These are phyloP conservation scores for Lichenothelia convexa DNA, from an alignment of 495 filamentous ascomycete species.

Conservation along the genomic window DNA sequence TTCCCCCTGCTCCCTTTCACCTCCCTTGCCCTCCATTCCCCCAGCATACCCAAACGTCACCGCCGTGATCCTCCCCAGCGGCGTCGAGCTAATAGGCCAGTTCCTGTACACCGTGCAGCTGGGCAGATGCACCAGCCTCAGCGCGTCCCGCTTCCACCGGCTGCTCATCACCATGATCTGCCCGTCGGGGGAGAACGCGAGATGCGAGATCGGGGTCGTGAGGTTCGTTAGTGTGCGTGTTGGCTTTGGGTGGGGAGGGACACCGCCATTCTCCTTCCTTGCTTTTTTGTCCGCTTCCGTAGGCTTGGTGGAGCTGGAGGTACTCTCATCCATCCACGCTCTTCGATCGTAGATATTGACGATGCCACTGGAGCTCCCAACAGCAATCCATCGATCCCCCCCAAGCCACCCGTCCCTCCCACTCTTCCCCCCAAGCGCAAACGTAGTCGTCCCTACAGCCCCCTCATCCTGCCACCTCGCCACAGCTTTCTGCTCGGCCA, in stretches of 20 bases:
- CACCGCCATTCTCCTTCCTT: constrained; percentile 20
- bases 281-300: constrained; percentile 8
- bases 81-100: constrained; percentile 85
- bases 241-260: constrained; percentile 51
- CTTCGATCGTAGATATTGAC: constrained; percentile 84
- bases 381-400: constrained; percentile 71
- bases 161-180: constrained; percentile 76
- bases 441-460: constrained; percentile 63
- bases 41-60: constrained; percentile 56
- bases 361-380: constrained; percentile 70
- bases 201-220: constrained; percentile 57
- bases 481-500: constrained; percentile 42
- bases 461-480: constrained; percentile 84
- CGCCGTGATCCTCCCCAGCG: constrained; percentile 64
- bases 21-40: constrained; percentile 9
- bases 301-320: constrained; percentile 9
- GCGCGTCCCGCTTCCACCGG: constrained; percentile 67
- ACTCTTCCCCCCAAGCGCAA: constrained; percentile 51
- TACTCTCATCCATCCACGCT: constrained; percentile 26
- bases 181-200: constrained; percentile 71
- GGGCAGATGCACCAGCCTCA: constrained; percentile 78
- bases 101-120: constrained; percentile 87
- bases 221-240: constrained; percentile 60
- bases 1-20: constrained; percentile 3
- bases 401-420: constrained; percentile 42